Percentiles rank a stretch among this genome's conserved stretches.
These are phyloP conservation scores for Boehmeria nivea DNA, from an alignment of 306 rosid genomes.

Conservation along the genomic window DNA sequence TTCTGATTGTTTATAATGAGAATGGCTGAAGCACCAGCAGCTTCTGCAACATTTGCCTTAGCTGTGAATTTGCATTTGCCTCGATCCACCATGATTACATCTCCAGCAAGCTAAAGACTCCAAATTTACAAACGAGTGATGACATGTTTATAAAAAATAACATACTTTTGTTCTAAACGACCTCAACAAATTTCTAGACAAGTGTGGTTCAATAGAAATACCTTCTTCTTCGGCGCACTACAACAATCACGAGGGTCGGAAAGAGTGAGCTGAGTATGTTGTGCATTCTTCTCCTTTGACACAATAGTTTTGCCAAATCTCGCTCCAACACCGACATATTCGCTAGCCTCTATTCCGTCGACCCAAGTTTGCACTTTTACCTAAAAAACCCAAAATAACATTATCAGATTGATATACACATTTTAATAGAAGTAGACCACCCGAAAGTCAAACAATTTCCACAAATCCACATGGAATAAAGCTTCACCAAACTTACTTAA, in stretches of 20 bases:
- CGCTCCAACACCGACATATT: constrained; percentile 93
- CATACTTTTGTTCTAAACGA: background rate
- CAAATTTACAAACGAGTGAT: background rate
- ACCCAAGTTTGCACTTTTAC: constrained; percentile 98
- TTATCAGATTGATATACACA: no score
- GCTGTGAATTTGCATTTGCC: constrained; percentile 79
- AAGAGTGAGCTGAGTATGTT: constrained; percentile 57
- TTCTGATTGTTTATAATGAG: constrained; percentile 77
- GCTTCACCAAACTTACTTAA: no score
- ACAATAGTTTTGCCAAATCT: constrained; percentile 84
- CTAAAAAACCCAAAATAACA: constrained; percentile 27
- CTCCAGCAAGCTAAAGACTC: constrained; percentile 68
- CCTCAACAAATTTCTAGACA: constrained; percentile 5
- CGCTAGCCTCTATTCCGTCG: constrained; percentile 59
- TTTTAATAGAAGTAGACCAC: background rate
- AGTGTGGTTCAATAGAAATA: constrained; percentile 20
- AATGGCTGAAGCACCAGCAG: constrained; percentile 92
- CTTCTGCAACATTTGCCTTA: constrained; percentile 76
- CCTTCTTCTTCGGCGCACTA: constrained; percentile 60
- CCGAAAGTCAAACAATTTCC: background rate
- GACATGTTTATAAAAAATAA: background rate
- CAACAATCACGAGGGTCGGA: constrained; percentile 84
- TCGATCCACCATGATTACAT: constrained; percentile 84
- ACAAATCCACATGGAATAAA: background rate
- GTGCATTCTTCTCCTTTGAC: constrained; percentile 85